These are phyloP conservation scores for Yarrowia deformans DNA, from an alignment of 805 yeast genomes.

Conservation along the genomic window DNA sequence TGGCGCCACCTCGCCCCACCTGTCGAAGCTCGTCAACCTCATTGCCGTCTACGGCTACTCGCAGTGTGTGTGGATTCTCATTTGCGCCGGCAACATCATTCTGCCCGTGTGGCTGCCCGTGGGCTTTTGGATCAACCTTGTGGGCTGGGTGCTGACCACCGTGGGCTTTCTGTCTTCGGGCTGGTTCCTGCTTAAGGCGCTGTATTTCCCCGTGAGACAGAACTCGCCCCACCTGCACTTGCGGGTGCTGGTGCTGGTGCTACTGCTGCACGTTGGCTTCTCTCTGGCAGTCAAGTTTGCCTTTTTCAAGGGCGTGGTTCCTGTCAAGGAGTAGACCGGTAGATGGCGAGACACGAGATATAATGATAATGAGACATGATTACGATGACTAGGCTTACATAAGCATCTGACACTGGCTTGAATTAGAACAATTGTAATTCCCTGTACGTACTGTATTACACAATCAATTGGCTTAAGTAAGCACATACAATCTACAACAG, in stretches of 20 bases:
- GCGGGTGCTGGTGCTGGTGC: conserved; percentile 52
- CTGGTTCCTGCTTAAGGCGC: conserved; percentile 50
- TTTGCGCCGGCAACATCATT: conserved; percentile 66
- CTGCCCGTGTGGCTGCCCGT: conserved; percentile 57
- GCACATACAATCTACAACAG: too few species aligned
- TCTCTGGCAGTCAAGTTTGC: conserved; percentile 69
- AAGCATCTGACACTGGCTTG: too few species aligned
- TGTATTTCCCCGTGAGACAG: conserved; percentile 33
- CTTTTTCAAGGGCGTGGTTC: conserved; percentile 59
- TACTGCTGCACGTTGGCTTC: conserved; percentile 62
- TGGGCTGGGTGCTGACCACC: conserved; percentile 70
- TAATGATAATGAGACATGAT: conserved; percentile 29
- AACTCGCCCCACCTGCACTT: conserved; percentile 32
- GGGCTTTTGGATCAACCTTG: conserved; percentile 49
- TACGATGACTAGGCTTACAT: neutral
- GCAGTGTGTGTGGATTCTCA: conserved; percentile 84
- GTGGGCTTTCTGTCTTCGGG: conserved; percentile 70
- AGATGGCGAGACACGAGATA: neutral
- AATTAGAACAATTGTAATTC: too few species aligned
- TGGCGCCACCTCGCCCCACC: conserved; percentile 54
- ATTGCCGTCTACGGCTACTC: conserved; percentile 86
- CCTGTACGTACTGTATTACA: neutral
- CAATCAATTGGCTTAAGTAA: neutral
- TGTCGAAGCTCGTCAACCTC: conserved; percentile 58
- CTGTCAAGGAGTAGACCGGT: conserved; percentile 37